Evolutionary conservation across 1,139 yeast genomes (phyloP).

Genomic region (Zygoascus sp.): DNA sequence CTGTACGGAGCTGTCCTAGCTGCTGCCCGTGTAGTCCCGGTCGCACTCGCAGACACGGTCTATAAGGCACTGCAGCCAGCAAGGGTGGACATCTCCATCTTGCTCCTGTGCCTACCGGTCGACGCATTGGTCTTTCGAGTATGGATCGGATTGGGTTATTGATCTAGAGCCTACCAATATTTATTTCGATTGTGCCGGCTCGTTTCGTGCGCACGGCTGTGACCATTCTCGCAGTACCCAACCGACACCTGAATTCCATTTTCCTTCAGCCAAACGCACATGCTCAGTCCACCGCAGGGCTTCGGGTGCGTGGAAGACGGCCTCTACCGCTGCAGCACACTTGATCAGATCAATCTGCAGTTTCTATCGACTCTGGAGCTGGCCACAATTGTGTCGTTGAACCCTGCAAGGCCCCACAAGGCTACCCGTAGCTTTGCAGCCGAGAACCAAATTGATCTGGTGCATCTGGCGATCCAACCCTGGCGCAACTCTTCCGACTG

Average conservation of each 20-base stretch:
- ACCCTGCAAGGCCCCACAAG: conserved; percentile 58
- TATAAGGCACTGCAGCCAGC: too few species aligned
- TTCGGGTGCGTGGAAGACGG: conserved; percentile 59
- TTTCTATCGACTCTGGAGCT: conserved; percentile 69
- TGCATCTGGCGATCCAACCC: conserved; percentile 37
- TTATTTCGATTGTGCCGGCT: too few species aligned
- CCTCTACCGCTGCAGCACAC: conserved; percentile 51
- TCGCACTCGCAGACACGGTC: too few species aligned
- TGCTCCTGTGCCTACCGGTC: background rate
- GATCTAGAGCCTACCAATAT: too few species aligned
- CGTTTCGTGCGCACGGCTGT: too few species aligned
- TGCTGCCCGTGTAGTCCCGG: too few species aligned
- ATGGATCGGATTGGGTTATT: too few species aligned
- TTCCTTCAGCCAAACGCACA: too few species aligned
- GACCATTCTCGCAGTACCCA: too few species aligned
- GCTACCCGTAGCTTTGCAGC: conserved; percentile 45
- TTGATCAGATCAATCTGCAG: conserved; percentile 61
- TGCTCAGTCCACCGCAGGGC: conserved; percentile 59
- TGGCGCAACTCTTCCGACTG: conserved; percentile 36
- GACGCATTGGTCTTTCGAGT: too few species aligned
- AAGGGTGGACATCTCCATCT: background rate
- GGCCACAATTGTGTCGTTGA: conserved; percentile 59
- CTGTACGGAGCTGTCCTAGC: too few species aligned
- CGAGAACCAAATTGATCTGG: conserved; percentile 31
- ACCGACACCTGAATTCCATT: background rate